These are phyloP conservation scores for Pestalotiopsis sp. DNA, from an alignment of 2,329 filamentous ascomycete species.

Conservation along the genomic window DNA sequence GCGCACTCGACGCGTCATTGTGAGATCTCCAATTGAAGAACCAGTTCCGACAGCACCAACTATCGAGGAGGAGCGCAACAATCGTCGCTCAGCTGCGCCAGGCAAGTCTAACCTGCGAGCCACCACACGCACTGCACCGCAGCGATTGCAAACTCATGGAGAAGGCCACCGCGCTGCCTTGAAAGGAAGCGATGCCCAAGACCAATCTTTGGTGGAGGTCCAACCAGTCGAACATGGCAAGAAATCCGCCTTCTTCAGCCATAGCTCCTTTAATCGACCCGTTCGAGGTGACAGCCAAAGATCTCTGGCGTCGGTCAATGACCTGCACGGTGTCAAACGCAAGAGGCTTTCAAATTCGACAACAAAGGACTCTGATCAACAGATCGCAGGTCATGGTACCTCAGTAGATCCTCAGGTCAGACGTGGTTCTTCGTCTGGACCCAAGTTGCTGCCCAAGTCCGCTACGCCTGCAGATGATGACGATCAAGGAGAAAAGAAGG, in stretches of 20 bases:
- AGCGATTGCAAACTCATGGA: background rate
- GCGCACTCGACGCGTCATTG: slow-evolving; percentile 7
- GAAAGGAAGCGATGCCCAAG: background rate
- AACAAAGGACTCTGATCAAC: background rate
- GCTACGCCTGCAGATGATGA: background rate
- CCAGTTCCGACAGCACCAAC: background rate
- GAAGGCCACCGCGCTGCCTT: background rate
- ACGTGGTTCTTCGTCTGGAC: background rate
- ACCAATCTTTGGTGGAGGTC: background rate
- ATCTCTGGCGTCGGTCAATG: background rate
- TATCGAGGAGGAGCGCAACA: slow-evolving; percentile 11
- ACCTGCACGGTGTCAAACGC: background rate
- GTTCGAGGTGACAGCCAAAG: slow-evolving; percentile 19
- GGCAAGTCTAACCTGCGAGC: slow-evolving; percentile 10
- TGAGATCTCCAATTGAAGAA: slow-evolving; percentile 10
- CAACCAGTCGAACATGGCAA: background rate
- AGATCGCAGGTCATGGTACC: too few species aligned
- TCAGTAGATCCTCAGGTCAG: background rate
- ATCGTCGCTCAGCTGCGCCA: background rate
- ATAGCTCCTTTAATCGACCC: slow-evolving; percentile 29
- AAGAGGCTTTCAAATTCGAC: slow-evolving; percentile 7
- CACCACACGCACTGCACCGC: background rate
- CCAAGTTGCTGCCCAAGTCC: background rate
- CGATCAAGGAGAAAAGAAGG: background rate
- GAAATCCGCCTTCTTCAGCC: background rate